Evolutionary conservation across 2,329 filamentous ascomycete species (phyloP).

Genomic region (Chaetoscypha palmicola): DNA sequence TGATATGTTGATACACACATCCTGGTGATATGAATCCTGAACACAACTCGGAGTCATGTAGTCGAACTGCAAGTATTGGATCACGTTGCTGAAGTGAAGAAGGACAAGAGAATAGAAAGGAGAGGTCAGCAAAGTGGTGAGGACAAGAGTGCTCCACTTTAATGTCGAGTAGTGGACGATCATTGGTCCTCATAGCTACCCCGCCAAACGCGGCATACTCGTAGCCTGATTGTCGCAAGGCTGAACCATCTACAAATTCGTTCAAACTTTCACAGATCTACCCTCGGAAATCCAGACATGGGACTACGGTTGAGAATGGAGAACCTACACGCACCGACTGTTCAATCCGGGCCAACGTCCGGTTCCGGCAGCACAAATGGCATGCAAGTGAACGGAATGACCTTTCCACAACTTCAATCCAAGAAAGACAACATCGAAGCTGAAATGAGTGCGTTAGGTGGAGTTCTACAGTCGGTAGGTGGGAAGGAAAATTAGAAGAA

Average conservation of each 20-base stretch:
- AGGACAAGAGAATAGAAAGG: too few relatives aligned
- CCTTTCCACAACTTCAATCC: slow-evolving; percentile 71
- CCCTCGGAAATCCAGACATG: slow-evolving; percentile 17
- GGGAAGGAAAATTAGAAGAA: too few relatives aligned
- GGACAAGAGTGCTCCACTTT: too few relatives aligned
- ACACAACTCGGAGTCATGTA: too few relatives aligned
- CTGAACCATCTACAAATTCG: slow-evolving; percentile 7
- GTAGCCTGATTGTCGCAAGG: slow-evolving; percentile 23
- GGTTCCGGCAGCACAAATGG: slow-evolving; percentile 52
- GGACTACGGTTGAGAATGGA: slow-evolving; percentile 44
- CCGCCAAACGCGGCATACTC: slow-evolving; percentile 15
- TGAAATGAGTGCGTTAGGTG: slow-evolving; percentile 76
- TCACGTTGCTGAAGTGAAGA: too few relatives aligned
- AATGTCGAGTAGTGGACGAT: too few relatives aligned
- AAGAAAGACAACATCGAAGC: slow-evolving; percentile 81
- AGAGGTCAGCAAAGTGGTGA: too few relatives aligned
- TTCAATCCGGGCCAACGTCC: slow-evolving; percentile 71
- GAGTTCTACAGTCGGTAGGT: slow-evolving; percentile 79
- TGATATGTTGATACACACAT: not conserved
- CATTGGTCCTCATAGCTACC: slow-evolving; percentile 16
- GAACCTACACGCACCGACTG: slow-evolving; percentile 61
- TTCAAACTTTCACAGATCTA: not conserved
- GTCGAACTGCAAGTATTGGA: too few relatives aligned
- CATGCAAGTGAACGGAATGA: slow-evolving; percentile 52
- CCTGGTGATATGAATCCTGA: too few relatives aligned